Conservation (phyloP, 2,329 filamentous ascomycete genomes). For the Stagonosporopsis vannaccii region DNA sequence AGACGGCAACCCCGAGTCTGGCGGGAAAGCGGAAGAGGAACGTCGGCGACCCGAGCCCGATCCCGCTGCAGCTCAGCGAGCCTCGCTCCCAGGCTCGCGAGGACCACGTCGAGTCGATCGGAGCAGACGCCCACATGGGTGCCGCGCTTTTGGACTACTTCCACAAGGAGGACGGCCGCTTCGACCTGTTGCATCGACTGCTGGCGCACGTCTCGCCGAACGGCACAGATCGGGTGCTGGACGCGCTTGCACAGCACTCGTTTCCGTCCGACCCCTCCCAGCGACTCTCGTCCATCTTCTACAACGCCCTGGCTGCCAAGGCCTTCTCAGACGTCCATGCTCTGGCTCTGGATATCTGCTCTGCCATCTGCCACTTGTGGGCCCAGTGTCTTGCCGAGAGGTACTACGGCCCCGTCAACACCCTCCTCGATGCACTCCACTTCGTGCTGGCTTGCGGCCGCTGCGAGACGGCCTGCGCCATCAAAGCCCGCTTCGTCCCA, state of each 20-base stretch:
- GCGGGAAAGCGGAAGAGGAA: constrained; percentile 72
- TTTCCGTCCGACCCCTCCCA: constrained; percentile 65
- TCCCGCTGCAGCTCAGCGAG: constrained; percentile 61
- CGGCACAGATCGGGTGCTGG: constrained; percentile 69
- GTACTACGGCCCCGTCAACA: constrained; percentile 67
- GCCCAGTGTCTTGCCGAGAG: constrained; percentile 69
- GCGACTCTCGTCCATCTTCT: constrained; percentile 71
- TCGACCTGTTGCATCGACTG: constrained; percentile 64
- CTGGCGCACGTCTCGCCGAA: constrained; percentile 67
- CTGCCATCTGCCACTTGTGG: constrained; percentile 72
- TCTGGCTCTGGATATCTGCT: constrained; percentile 70
- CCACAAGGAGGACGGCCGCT: constrained; percentile 49
- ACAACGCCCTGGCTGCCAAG: constrained; percentile 69
- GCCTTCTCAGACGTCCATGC: constrained; percentile 58
- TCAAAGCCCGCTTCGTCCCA: constrained; percentile 64
- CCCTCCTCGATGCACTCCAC: constrained; percentile 69
- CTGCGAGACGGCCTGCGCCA: constrained; percentile 63
- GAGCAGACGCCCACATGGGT: constrained; percentile 25
- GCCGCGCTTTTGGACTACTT: constrained; percentile 48
- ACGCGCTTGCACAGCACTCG: constrained; percentile 68
- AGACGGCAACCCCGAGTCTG: constrained; percentile 66
- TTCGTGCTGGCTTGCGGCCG: constrained; percentile 71
- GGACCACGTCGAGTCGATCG: constrained; percentile 26
- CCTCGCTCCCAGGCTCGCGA: constrained; percentile 49
- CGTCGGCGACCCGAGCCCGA: constrained; percentile 69